Conservation (phyloP, 2,329 filamentous ascomycete genomes). For the Neofusicoccum kwambonambiense region DNA sequence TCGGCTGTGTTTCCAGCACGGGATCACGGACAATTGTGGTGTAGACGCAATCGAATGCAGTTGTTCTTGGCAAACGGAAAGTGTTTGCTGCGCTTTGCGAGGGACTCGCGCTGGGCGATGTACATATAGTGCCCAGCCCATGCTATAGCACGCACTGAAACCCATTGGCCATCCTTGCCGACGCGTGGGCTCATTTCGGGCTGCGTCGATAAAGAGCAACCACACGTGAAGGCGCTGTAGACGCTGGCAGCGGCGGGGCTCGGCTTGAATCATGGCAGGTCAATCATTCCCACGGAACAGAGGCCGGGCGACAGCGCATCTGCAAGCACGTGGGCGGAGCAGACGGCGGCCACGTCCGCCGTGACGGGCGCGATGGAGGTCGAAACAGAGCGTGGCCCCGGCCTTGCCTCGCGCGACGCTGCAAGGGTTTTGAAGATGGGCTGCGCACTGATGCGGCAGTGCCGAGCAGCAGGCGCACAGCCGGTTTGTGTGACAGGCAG, state of each 20-base stretch:
- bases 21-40: neutral
- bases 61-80: neutral
- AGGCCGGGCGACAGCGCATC: slow-evolving; percentile 1
- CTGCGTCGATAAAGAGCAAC: neutral
- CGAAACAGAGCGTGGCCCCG: slow-evolving; percentile 12
- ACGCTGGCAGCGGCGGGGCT: neutral
- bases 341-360: neutral
- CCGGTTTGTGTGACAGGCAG: neutral
- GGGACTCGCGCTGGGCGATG: neutral
- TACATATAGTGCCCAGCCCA: neutral
- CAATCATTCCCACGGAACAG: neutral
- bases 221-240: neutral
- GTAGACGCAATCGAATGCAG: neutral
- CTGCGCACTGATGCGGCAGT: slow-evolving; percentile 11
- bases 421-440: slow-evolving; percentile 15
- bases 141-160: slow-evolving; percentile 13
- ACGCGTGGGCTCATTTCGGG: slow-evolving; percentile 12
- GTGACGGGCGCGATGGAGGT: slow-evolving; percentile 4
- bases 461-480: neutral
- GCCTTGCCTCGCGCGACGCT: slow-evolving; percentile 11
- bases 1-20: neutral
- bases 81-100: neutral
- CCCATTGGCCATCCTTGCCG: slow-evolving; percentile 3
- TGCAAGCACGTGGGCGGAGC: neutral
- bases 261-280: neutral